phyloP scores from a whole-genome alignment of 1,284 basidiomycete genomes.

The Thelephora terrestris region DNA sequence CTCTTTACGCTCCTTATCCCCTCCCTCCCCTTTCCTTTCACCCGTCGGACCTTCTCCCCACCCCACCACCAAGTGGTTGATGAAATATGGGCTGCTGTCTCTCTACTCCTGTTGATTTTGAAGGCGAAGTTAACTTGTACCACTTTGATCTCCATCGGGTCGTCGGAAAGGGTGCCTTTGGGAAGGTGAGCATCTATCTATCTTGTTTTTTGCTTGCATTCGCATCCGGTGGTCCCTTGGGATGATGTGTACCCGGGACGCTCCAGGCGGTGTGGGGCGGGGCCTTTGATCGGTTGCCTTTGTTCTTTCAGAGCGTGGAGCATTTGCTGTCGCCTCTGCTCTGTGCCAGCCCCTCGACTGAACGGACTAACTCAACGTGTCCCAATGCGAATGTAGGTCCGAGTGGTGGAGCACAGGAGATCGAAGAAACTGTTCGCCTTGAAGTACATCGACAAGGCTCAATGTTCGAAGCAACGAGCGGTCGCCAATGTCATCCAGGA shows the following conservation, averaged over 20 bases:
- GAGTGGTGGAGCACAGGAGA: constrained; percentile 93
- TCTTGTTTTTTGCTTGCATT: not conserved
- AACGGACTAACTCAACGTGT: no score
- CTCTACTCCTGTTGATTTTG: constrained; percentile 75
- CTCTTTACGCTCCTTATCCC: not conserved
- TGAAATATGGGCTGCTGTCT: constrained; percentile 22
- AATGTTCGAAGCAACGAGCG: constrained; percentile 87
- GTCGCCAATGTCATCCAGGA: constrained; percentile 94
- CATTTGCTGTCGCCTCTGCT: not conserved
- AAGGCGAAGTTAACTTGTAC: constrained; percentile 88
- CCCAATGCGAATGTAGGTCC: constrained; percentile 35
- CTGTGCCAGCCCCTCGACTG: not conserved
- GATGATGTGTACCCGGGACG: not conserved
- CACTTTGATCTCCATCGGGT: constrained; percentile 92
- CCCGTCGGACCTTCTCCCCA: no score
- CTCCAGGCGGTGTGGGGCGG: no score
- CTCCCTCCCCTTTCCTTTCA: not conserved
- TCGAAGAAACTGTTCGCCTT: constrained; percentile 90
- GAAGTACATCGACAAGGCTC: constrained; percentile 95
- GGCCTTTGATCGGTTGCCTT: constrained; percentile 12
- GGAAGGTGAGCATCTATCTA: constrained; percentile 54
- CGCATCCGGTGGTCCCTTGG: not conserved
- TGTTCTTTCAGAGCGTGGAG: constrained; percentile 1
- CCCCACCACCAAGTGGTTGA: constrained; percentile 1
- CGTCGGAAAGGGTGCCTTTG: constrained; percentile 96